Conservation (phyloP, 768 basidiomycete species). For the Lentinula sp. region DNA sequence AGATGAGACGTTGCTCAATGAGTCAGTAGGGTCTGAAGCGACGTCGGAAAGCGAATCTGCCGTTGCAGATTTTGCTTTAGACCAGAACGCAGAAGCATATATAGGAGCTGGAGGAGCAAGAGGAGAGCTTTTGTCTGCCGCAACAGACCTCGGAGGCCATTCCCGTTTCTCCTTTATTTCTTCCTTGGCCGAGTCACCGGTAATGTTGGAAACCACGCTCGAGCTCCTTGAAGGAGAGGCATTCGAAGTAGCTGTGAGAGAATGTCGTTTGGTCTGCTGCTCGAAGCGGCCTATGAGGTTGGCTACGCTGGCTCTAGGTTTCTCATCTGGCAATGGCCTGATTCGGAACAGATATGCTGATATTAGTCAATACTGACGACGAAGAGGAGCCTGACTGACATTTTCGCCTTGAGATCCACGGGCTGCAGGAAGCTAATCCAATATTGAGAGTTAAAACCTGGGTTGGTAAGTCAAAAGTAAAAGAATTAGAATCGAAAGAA, state of each 20-base stretch:
- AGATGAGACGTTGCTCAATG: not conserved
- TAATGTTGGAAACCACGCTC: conserved; percentile 60
- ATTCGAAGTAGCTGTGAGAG: conserved; percentile 25
- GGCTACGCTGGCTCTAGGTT: conserved; percentile 80
- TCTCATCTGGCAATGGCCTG: conserved; percentile 86
- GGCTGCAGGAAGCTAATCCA: not conserved
- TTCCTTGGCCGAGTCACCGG: conserved; percentile 59
- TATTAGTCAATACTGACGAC: not conserved
- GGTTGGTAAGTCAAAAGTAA: not conserved
- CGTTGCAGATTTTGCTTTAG: conserved; percentile 1
- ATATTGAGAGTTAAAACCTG: not conserved
- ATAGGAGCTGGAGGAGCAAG: conserved; percentile 2
- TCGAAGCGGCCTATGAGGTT: conserved; percentile 90
- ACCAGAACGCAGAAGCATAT: conserved; percentile 5
- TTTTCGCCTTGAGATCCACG: not conserved
- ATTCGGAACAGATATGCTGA: not conserved
- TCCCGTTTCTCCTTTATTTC: conserved; percentile 68
- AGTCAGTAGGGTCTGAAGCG: conserved; percentile 3
- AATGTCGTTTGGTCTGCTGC: conserved; percentile 66
- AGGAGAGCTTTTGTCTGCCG: not conserved
- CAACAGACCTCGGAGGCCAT: conserved; percentile 52
- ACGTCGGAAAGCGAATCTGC: conserved; percentile 15
- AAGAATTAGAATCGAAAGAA: not conserved
- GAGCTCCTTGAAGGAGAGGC: conserved; percentile 45
- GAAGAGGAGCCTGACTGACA: not conserved